Conservation (phyloP, 2,329 filamentous ascomycete genomes). For the Penicillium digitatum region DNA sequence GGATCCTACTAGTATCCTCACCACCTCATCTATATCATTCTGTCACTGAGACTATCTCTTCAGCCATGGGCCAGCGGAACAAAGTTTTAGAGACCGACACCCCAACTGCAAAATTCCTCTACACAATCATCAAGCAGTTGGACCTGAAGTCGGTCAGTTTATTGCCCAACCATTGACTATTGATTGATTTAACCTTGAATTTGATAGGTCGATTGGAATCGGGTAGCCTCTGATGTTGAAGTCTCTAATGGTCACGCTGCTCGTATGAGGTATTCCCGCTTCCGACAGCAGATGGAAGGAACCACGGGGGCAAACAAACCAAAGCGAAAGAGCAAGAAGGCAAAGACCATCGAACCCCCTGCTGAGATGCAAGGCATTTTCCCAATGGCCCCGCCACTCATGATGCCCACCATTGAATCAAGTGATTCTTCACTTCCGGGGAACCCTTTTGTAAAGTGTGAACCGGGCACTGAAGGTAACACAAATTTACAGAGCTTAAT, state of each 20-base stretch:
- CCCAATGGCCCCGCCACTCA: conserved; percentile 6
- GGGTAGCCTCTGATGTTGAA: conserved; percentile 48
- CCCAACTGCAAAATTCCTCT: conserved; percentile 51
- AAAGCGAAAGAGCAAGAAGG: conserved; percentile 28
- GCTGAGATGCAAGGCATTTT: conserved; percentile 12
- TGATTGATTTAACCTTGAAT: not conserved
- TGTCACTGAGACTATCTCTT: not conserved
- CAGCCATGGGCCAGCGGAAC: conserved; percentile 36
- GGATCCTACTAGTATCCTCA: not conserved
- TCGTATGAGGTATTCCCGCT: conserved; percentile 55
- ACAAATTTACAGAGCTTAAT: not conserved
- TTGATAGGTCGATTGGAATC: conserved; percentile 51
- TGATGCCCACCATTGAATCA: conserved; percentile 15
- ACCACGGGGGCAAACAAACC: conserved; percentile 23
- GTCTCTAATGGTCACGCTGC: conserved; percentile 57
- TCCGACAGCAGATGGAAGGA: conserved; percentile 52
- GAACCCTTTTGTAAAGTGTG: conserved; percentile 24
- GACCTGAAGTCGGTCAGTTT: conserved; percentile 46
- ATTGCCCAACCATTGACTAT: not conserved
- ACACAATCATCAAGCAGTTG: conserved; percentile 54
- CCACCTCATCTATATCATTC: not conserved
- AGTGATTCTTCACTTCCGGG: conserved; percentile 6
- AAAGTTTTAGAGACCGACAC: conserved; percentile 48
- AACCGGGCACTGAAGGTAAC: conserved; percentile 14
- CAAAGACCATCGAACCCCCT: conserved; percentile 13